Evolutionary conservation across 2,329 filamentous ascomycete genomes (phyloP).

Genomic region (Colletotrichum navitas): DNA sequence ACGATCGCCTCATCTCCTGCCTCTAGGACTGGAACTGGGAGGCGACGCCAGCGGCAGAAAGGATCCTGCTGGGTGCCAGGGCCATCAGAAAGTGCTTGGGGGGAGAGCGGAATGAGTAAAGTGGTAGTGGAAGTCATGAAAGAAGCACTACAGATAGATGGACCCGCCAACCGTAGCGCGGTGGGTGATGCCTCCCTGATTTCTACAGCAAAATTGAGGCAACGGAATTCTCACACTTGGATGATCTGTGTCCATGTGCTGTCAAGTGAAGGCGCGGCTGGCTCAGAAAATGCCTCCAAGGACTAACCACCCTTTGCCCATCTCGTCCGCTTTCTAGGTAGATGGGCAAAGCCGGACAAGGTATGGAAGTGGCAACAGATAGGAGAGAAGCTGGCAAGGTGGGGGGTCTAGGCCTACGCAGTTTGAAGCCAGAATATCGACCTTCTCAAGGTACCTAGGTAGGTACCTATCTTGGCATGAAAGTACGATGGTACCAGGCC

Average conservation of each 20-base stretch:
- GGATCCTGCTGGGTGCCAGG: constrained; percentile 20
- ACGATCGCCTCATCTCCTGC: constrained; percentile 16
- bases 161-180: constrained; percentile 26
- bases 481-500: too few species aligned
- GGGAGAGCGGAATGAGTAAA: not conserved
- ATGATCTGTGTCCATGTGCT: not conserved
- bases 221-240: constrained; percentile 19
- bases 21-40: constrained; percentile 6
- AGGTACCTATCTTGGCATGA: not conserved
- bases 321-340: not conserved
- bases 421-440: not conserved
- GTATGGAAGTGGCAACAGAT: not conserved
- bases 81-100: constrained; percentile 30
- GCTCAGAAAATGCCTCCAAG: too few species aligned
- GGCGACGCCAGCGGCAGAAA: constrained; percentile 18
- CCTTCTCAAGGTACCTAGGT: not conserved
- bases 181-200: constrained; percentile 30
- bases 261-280: not conserved
- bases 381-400: not conserved
- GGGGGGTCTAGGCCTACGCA: not conserved
- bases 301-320: not conserved
- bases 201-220: constrained; percentile 35
- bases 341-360: not conserved
- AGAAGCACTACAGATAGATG: constrained; percentile 38
- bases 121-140: constrained; percentile 20